Percentiles rank a stretch among this genome's conserved stretches.
Evolutionary conservation across 2,329 filamentous ascomycete species (phyloP).

Genomic region (Arthroderma uncinatum): DNA sequence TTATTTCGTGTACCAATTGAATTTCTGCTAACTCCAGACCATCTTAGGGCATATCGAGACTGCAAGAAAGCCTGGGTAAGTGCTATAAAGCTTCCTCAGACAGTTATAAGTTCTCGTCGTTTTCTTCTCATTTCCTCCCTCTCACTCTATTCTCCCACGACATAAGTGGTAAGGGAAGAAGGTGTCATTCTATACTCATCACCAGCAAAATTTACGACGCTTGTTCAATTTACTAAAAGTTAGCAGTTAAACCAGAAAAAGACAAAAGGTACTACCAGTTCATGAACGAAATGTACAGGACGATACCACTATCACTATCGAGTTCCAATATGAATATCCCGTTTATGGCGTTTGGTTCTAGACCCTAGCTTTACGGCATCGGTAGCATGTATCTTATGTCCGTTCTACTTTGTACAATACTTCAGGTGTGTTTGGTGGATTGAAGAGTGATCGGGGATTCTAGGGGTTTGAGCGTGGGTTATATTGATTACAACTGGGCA

Average conservation of each 20-base stretch:
- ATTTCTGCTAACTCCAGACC: neutral
- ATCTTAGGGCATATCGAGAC: constrained; percentile 69
- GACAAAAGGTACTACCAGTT: neutral
- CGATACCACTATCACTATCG: neutral
- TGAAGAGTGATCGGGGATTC: neutral
- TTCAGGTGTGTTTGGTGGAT: neutral
- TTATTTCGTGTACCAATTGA: neutral
- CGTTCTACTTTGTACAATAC: neutral
- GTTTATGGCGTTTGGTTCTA: neutral
- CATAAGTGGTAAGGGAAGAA: neutral
- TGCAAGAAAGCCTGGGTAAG: constrained; percentile 92
- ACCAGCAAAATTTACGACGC: neutral
- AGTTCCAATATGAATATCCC: neutral
- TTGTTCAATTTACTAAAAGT: neutral
- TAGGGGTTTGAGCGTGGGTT: neutral
- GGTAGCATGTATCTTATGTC: neutral
- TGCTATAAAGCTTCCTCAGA: constrained; percentile 12
- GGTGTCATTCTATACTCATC: neutral
- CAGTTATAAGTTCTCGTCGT: neutral
- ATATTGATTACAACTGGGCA: neutral
- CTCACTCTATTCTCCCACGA: neutral
- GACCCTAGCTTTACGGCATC: neutral
- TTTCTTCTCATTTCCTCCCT: neutral
- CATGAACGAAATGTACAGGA: neutral
- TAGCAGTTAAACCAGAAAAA: constrained; percentile 2